phyloP scores from a whole-genome alignment of 345 rosid species.

The Aquilaria yunnanensis region DNA sequence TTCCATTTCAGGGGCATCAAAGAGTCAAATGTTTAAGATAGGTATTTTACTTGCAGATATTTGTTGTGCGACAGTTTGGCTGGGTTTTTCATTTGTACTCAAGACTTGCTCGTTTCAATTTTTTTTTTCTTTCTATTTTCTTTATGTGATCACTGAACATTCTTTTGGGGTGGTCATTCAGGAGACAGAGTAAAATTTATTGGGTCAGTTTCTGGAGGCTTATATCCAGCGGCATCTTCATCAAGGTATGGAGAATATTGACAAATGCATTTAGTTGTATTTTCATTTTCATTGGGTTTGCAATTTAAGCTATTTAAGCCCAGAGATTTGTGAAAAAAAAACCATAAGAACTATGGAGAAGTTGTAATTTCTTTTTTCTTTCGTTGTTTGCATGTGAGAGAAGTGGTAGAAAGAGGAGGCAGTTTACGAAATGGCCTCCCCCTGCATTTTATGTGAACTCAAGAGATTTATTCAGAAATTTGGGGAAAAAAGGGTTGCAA shows the following conservation, averaged over 20 bases:
- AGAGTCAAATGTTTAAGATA: conserved; percentile 48
- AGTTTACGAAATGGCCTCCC: too few species aligned
- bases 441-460: too few species aligned
- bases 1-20: conserved; percentile 41
- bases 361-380: too few species aligned
- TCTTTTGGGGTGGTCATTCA: conserved; percentile 24
- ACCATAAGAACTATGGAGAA: too few species aligned
- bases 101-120: neutral
- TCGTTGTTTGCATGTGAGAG: too few species aligned
- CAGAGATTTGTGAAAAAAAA: too few species aligned
- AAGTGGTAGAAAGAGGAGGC: too few species aligned
- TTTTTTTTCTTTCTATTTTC: neutral
- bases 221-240: conserved; percentile 39
- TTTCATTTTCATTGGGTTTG: too few species aligned
- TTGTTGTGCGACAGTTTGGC: neutral
- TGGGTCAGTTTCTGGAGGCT: conserved; percentile 37
- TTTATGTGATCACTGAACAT: neutral
- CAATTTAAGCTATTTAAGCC: too few species aligned
- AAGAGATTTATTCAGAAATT: too few species aligned
- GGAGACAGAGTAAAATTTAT: conserved; percentile 74
- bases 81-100: neutral
- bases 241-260: conserved; percentile 38
- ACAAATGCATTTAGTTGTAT: too few species aligned
- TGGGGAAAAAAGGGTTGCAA: too few species aligned
- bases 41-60: conserved; percentile 36